A percentile compares a stretch with the other conserved stretches of the same genome.
These are phyloP conservation scores for Fusarium musae DNA, from an alignment of 2,329 filamentous ascomycete species.

Conservation along the genomic window DNA sequence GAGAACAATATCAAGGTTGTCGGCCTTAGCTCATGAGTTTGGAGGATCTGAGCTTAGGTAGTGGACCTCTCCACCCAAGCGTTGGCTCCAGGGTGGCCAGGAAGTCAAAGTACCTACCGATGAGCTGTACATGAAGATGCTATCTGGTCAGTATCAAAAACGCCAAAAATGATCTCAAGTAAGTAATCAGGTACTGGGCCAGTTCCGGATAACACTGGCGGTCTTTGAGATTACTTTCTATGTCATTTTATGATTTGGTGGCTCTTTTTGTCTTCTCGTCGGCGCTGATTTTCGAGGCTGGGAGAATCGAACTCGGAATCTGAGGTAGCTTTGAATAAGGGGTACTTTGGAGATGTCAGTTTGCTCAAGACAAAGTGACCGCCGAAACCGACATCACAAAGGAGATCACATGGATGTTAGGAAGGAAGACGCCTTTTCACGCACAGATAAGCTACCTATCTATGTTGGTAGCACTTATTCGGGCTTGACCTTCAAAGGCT, in stretches of 20 bases:
- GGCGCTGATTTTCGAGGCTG: neutral
- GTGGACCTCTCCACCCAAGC: constrained; percentile 18
- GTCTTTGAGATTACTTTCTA: fast-evolving
- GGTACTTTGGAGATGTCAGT: neutral
- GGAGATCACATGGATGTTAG: neutral
- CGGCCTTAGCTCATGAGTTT: constrained; percentile 32
- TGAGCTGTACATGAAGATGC: neutral
- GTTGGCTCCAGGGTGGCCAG: constrained; percentile 11
- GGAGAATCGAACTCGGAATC: neutral
- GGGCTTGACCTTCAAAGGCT: neutral
- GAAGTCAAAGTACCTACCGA: neutral
- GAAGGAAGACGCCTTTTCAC: neutral
- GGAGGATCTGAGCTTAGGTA: constrained; percentile 6
- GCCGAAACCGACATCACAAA: neutral
- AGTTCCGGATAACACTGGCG: fast-evolving
- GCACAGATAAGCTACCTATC: neutral
- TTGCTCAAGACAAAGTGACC: constrained; percentile 4
- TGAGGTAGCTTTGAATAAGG: neutral
- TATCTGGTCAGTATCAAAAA: neutral
- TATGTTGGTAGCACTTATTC: neutral
- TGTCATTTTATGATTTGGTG: fast-evolving
- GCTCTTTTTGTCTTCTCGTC: neutral
- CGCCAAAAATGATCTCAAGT: neutral
- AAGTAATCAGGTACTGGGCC: fast-evolving
- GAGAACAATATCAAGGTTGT: constrained; percentile 45